Percentiles rank a stretch among this genome's conserved stretches.
Conservation (phyloP, 2,329 filamentous ascomycete species). For the Pseudogymnoascus sp. region DNA sequence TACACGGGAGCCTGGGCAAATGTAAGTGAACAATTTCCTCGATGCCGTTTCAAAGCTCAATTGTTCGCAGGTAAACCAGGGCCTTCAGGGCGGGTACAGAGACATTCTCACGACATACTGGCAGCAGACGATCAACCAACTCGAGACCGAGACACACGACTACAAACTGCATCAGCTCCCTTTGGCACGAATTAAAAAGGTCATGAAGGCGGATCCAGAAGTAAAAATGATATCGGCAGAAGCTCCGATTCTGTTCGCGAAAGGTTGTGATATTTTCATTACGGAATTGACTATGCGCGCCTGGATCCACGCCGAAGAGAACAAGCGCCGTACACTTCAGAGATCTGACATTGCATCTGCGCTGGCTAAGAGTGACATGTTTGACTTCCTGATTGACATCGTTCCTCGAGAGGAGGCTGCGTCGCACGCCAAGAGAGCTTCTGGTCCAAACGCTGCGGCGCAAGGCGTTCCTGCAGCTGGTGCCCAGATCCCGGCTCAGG, state of each 20-base stretch:
- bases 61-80: constrained; percentile 74
- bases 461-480: constrained; percentile 40
- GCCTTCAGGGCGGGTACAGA: constrained; percentile 83
- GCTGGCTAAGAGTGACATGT: constrained; percentile 97
- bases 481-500: constrained; percentile 44
- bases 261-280: constrained; percentile 98
- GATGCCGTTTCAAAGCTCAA: constrained; percentile 18
- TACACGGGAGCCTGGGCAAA: constrained; percentile 96
- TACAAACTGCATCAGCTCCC: constrained; percentile 98
- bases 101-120: constrained; percentile 98
- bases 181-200: constrained; percentile 97
- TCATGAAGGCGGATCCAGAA: constrained; percentile 98
- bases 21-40: constrained; percentile 43
- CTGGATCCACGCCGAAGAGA: constrained; percentile 99
- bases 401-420: constrained; percentile 91
- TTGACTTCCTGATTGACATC: constrained; percentile 98
- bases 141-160: constrained; percentile 92
- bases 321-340: constrained; percentile 92
- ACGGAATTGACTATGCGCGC: constrained; percentile 98
- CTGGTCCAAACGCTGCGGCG: constrained; percentile 37
- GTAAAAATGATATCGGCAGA: constrained; percentile 99
- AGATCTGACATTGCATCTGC: constrained; percentile 94
- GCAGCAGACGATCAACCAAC: constrained; percentile 95
- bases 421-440: constrained; percentile 71
- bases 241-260: constrained; percentile 94